Conservation (phyloP, 192 early-diverging fungal genomes). For the Coemansia sp. region DNA sequence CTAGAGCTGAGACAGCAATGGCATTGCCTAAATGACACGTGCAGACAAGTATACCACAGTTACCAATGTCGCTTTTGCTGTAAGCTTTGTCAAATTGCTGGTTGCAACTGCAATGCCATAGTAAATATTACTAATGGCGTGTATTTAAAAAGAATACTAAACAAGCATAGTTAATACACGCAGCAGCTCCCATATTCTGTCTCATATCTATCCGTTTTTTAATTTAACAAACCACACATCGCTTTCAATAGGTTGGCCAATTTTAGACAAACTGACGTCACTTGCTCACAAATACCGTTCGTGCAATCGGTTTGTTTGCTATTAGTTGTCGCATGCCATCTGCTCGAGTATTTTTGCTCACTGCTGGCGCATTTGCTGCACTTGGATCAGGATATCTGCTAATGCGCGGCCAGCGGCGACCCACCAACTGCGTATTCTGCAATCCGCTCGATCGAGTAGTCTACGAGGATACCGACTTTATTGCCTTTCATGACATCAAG, state of each 20-base stretch:
- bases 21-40: conserved; percentile 55
- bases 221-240: too few relatives aligned
- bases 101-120: too few relatives aligned
- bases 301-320: too few relatives aligned
- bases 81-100: conserved; percentile 13
- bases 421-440: conserved; percentile 46
- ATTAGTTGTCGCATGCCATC: conserved; percentile 4
- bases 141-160: too few relatives aligned
- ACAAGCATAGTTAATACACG: too few relatives aligned
- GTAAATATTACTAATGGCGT: too few relatives aligned
- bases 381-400: conserved; percentile 16
- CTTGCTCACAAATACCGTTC: too few relatives aligned
- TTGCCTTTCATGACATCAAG: conserved; percentile 49
- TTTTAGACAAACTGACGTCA: neutral
- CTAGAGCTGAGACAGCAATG: conserved; percentile 36
- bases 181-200: too few relatives aligned
- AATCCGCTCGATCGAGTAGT: conserved; percentile 31
- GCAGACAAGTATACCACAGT: neutral
- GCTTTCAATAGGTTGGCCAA: too few relatives aligned
- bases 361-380: conserved; percentile 10
- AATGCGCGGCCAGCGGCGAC: conserved; percentile 45
- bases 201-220: too few relatives aligned
- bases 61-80: conserved; percentile 26
- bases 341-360: conserved; percentile 3
- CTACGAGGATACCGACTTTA: conserved; percentile 36